Conservation (phyloP, 192 early-diverging fungal genomes). For the Umbelopsis sp. region DNA sequence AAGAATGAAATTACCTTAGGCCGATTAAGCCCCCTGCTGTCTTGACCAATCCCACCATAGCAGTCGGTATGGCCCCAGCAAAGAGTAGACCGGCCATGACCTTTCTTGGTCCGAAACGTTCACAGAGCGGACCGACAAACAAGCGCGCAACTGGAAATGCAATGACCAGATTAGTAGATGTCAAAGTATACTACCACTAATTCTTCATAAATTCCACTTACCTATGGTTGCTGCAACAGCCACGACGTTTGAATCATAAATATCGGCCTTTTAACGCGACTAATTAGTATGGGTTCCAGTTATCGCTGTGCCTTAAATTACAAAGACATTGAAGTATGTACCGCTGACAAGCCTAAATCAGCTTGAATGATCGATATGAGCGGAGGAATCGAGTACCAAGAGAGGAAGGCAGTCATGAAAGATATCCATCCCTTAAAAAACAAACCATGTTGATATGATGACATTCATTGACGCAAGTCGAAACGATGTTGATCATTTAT, state of each 20-base stretch:
- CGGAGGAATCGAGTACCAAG: conserved; percentile 67
- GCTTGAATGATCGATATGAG: conserved; percentile 53
- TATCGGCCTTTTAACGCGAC: conserved; percentile 19
- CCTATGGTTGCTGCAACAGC: conserved; percentile 58
- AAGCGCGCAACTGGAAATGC: conserved; percentile 30
- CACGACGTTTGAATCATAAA: conserved; percentile 48
- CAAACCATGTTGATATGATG: no score
- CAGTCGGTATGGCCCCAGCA: conserved; percentile 56
- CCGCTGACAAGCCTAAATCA: conserved; percentile 51
- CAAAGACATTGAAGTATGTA: neutral
- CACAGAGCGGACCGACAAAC: conserved; percentile 45
- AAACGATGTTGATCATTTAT: neutral
- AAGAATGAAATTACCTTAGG: conserved; percentile 54
- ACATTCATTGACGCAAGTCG: no score
- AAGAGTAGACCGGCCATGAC: conserved; percentile 59
- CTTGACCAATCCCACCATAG: conserved; percentile 44
- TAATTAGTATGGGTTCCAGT: neutral
- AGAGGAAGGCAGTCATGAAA: conserved; percentile 44
- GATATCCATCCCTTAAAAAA: conserved; percentile 32
- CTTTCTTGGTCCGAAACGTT: conserved; percentile 44
- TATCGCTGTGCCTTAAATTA: neutral
- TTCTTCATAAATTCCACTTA: neutral
- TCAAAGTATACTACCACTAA: neutral
- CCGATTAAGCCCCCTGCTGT: conserved; percentile 49
- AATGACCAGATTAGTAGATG: neutral